Percentiles rank a stretch among this genome's conserved stretches.
Evolutionary conservation across 257 asterid genomes (phyloP).

Genomic region (Primulina tabacum): DNA sequence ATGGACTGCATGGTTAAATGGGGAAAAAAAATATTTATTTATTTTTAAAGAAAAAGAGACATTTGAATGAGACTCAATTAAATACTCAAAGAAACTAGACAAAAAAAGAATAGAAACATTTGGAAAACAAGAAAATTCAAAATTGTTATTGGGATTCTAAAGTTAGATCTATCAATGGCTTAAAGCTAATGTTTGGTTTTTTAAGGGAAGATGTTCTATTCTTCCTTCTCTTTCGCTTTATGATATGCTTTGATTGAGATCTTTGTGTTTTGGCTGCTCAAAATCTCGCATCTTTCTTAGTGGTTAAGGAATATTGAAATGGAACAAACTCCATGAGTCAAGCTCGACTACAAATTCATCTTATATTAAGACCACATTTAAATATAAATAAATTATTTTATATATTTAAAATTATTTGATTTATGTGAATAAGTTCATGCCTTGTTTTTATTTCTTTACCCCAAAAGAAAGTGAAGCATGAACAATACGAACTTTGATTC

Average conservation of each 20-base stretch:
- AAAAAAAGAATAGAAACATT: background rate
- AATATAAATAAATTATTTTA: too few relatives aligned
- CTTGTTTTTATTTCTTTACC: too few relatives aligned
- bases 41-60: background rate
- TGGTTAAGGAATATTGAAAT: background rate
- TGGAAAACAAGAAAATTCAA: too few relatives aligned
- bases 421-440: too few relatives aligned
- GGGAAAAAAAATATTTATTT: background rate
- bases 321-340: background rate
- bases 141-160: background rate
- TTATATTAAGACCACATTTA: background rate
- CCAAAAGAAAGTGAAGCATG: background rate
- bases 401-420: too few relatives aligned
- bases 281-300: background rate
- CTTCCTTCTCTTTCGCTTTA: background rate
- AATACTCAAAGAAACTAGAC: background rate
- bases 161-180: background rate
- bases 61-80: background rate
- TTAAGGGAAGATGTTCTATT: constrained; percentile 3
- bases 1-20: background rate
- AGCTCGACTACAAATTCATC: background rate
- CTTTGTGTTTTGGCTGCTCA: background rate
- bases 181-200: background rate
- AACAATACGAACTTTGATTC: too few relatives aligned
- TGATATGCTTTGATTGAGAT: background rate